phyloP scores from a whole-genome alignment of 768 basidiomycete species.

The Lentinula boryana region DNA sequence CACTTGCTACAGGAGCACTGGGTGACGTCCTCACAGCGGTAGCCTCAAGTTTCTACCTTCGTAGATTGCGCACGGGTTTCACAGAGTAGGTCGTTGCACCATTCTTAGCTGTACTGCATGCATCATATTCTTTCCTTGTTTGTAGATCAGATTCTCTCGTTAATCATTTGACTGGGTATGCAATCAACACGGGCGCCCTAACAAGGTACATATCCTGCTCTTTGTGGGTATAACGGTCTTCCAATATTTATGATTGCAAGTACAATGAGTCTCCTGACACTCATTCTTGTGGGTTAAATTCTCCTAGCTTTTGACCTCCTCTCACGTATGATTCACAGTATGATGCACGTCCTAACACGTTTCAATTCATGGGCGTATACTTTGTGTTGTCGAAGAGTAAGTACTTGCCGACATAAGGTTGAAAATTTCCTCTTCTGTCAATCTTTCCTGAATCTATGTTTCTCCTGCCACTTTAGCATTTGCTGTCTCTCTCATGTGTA shows the following conservation, averaged over 20 bases:
- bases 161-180: slow-evolving; percentile 49
- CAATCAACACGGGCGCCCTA: slow-evolving; percentile 59
- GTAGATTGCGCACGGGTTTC: slow-evolving; percentile 47
- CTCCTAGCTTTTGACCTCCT: background rate
- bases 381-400: background rate
- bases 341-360: background rate
- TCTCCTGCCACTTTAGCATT: background rate
- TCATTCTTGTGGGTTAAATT: background rate
- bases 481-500: background rate
- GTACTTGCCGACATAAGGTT: too few species aligned
- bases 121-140: background rate
- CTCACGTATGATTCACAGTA: background rate
- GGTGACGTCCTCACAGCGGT: slow-evolving; percentile 57
- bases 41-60: slow-evolving; percentile 54
- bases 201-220: slow-evolving; percentile 38
- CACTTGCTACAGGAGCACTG: slow-evolving; percentile 45
- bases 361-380: slow-evolving; percentile 1
- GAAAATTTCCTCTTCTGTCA: background rate
- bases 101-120: too few species aligned
- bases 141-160: slow-evolving; percentile 51
- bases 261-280: background rate
- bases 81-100: slow-evolving; percentile 27
- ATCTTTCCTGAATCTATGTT: background rate
- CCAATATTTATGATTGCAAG: background rate
- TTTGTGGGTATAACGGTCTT: background rate